Percentiles rank a stretch among this genome's conserved stretches.
Evolutionary conservation across 768 basidiomycete genomes (phyloP).

Genomic region (Mrakia frigida): DNA sequence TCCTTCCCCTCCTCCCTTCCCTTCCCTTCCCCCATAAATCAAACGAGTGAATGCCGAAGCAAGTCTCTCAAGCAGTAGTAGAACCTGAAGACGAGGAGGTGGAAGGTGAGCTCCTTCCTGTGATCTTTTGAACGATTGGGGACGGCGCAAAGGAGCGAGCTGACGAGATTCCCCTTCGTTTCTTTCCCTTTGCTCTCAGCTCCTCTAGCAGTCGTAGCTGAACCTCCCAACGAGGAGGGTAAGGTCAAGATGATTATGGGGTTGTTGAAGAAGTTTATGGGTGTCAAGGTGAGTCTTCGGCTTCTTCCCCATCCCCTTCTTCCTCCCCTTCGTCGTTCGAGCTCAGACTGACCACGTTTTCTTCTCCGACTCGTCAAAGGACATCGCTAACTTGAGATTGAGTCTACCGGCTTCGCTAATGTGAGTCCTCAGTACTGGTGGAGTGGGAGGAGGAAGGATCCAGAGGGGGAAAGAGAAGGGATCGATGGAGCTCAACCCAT

Average conservation of each 20-base stretch:
- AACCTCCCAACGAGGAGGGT: conserved; percentile 63
- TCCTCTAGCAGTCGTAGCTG: conserved; percentile 22
- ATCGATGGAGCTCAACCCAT: not conserved
- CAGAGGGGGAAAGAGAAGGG: no score
- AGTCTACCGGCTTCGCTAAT: conserved; percentile 88
- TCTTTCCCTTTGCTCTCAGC: not conserved
- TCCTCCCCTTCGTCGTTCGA: not conserved
- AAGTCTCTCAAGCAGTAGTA: not conserved
- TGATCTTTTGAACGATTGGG: not conserved
- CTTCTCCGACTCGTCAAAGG: conserved; percentile 39
- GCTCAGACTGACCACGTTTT: not conserved
- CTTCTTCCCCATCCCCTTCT: not conserved
- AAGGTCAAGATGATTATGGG: conserved; percentile 91
- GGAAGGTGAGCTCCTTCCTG: not conserved
- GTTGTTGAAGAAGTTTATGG: conserved; percentile 71
- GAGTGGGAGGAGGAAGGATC: not conserved
- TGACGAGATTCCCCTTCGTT: not conserved
- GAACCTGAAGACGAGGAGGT: not conserved
- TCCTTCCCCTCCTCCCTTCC: not conserved
- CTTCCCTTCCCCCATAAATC: not conserved
- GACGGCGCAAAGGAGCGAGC: not conserved
- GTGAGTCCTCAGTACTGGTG: not conserved
- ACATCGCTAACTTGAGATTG: conserved; percentile 86
- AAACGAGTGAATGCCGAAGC: not conserved
- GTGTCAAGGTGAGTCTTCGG: conserved; percentile 15